Conservation (phyloP, 257 asterid genomes). For the Hygrophila difformis region DNA sequence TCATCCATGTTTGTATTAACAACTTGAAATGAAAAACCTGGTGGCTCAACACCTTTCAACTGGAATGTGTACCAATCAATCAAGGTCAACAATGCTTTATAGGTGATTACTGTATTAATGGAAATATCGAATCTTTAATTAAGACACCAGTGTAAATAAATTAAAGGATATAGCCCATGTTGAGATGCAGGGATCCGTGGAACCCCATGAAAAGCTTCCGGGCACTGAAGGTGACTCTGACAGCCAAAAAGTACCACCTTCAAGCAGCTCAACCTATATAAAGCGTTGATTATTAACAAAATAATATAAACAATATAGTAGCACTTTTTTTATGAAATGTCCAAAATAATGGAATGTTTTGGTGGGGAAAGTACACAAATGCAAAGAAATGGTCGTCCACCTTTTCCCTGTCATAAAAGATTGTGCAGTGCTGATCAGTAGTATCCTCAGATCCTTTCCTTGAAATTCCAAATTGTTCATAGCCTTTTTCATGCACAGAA, state of each 20-base stretch:
- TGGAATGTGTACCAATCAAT: constrained; percentile 90
- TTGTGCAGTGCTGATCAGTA: constrained; percentile 84
- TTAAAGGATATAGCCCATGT: constrained; percentile 98
- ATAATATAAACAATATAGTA: too few species aligned
- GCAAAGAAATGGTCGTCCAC: constrained; percentile 22
- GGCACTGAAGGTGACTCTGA: constrained; percentile 99
- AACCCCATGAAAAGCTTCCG: constrained; percentile 98
- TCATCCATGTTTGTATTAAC: constrained; percentile 96
- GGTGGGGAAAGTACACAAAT: too few species aligned
- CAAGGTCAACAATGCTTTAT: constrained; percentile 34
- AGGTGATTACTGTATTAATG: background rate
- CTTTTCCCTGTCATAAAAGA: constrained; percentile 91
- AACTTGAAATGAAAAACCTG: constrained; percentile 88
- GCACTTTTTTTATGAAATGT: too few species aligned
- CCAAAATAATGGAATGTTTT: too few species aligned
- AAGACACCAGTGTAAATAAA: constrained; percentile 5
- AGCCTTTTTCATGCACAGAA: constrained; percentile 40
- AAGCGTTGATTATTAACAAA: constrained; percentile 11
- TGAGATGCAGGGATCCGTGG: constrained; percentile 74
- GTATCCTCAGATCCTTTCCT: constrained; percentile 86
- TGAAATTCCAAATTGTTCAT: constrained; percentile 84
- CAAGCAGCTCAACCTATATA: constrained; percentile 79
- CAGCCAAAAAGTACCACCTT: constrained; percentile 98
- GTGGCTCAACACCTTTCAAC: constrained; percentile 94
- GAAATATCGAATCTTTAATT: constrained; percentile 6